Conservation (phyloP, 2,329 filamentous ascomycete species). For the Sclerotinia nivalis region DNA sequence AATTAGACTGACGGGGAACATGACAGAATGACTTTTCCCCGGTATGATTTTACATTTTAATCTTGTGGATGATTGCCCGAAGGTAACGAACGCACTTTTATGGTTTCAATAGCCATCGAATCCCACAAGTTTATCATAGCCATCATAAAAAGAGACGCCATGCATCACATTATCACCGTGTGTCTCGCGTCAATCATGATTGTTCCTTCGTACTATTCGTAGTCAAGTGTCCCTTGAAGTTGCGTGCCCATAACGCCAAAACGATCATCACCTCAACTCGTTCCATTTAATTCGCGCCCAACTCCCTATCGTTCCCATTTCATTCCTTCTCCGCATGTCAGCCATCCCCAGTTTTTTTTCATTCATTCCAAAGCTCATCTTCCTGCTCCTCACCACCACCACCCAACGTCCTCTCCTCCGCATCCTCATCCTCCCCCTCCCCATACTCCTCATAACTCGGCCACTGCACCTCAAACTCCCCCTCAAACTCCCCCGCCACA, state of each 20-base stretch:
- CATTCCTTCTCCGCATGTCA: constrained; percentile 38
- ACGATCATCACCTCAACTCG: not conserved
- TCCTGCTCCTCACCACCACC: not conserved
- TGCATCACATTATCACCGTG: not conserved
- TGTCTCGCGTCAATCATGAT: not conserved
- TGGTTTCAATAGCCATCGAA: not conserved
- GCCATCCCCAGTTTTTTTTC: constrained; percentile 29
- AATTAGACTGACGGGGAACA: not conserved
- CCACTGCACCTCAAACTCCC: constrained; percentile 33
- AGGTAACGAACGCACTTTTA: not conserved
- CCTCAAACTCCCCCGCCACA: constrained; percentile 36
- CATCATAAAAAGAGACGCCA: not conserved
- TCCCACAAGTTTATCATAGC: not conserved
- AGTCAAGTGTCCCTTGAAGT: not conserved
- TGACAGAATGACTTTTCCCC: not conserved
- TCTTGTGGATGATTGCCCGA: too few species aligned
- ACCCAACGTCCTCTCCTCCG: not conserved
- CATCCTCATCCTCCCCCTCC: not conserved
- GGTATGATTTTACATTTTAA: not conserved
- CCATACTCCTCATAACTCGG: constrained; percentile 21
- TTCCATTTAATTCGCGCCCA: constrained; percentile 44
- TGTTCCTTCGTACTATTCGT: not conserved
- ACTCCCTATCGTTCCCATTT: constrained; percentile 44
- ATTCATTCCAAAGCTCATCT: constrained; percentile 22
- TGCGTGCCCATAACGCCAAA: not conserved